Conservation (phyloP, 2,329 filamentous ascomycete species). For the Colletotrichum sp. region DNA sequence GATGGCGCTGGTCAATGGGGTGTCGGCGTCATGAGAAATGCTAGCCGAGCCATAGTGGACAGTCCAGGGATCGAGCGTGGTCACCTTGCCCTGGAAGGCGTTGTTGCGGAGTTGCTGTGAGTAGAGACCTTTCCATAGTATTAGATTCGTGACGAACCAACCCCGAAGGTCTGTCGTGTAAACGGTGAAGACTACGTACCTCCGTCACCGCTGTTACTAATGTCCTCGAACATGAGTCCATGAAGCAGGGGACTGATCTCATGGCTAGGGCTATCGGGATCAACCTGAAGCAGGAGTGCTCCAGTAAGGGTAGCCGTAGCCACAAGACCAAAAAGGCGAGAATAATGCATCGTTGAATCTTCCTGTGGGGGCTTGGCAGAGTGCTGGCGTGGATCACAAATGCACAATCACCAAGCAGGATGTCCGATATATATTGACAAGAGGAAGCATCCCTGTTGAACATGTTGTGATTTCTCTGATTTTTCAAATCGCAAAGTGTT, state of each 20-base stretch:
- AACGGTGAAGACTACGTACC: not conserved
- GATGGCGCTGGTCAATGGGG: not conserved
- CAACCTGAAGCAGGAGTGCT: not conserved
- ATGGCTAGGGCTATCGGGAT: not conserved
- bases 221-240: not conserved
- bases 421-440: fast-evolving
- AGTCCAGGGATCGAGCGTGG: not conserved
- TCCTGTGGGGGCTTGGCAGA: not conserved
- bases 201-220: not conserved
- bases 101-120: not conserved
- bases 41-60: not conserved
- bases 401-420: no score
- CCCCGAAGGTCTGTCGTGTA: not conserved
- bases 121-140: not conserved
- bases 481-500: fast-evolving
- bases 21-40: not conserved
- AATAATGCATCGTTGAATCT: not conserved
- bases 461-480: not conserved
- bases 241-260: not conserved
- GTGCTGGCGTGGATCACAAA: fast-evolving
- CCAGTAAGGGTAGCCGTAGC: not conserved
- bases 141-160: not conserved
- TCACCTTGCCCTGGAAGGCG: not conserved
- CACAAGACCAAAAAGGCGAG: not conserved
- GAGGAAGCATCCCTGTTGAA: fast-evolving